Conservation (phyloP, 768 basidiomycete species). For the Leucosporidium scottii region DNA sequence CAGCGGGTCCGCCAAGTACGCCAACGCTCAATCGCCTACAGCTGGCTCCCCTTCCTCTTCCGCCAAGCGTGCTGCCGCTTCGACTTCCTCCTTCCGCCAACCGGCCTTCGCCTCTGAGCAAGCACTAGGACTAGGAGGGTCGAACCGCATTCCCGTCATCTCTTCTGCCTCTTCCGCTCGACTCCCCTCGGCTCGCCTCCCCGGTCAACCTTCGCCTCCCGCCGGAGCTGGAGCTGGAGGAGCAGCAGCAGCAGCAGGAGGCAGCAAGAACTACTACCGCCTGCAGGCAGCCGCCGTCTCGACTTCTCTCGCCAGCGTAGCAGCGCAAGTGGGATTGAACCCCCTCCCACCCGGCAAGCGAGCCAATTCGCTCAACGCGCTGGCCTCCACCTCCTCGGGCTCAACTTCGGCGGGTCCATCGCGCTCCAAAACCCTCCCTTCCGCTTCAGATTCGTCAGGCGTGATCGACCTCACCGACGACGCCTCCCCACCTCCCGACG, state of each 20-base stretch:
- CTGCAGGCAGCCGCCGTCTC: neutral
- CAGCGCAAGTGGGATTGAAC: neutral
- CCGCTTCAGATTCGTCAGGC: neutral
- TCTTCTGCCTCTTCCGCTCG: neutral
- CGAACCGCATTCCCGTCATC: neutral
- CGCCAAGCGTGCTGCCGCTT: no score
- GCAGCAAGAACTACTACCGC: neutral
- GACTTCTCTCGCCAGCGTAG: neutral
- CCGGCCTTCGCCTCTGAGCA: no score
- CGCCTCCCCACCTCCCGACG: constrained; percentile 5
- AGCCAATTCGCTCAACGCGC: no score
- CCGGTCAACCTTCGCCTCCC: neutral
- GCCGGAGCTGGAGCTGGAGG: neutral
- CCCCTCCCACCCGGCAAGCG: neutral
- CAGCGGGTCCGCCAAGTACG: no score
- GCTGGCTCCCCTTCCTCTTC: no score
- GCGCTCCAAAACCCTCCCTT: neutral
- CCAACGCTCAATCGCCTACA: no score
- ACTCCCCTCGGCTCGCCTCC: neutral
- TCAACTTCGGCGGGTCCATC: neutral
- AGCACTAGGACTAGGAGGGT: no score
- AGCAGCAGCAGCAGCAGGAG: neutral
- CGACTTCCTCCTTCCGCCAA: no score
- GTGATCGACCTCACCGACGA: constrained; percentile 10
- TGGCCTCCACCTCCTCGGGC: neutral